Evolutionary conservation across 2,329 filamentous ascomycete species (phyloP), one percentile per base, ranked within the genome.

Genomic region (Aureobasidium mangrovei): DNA sequence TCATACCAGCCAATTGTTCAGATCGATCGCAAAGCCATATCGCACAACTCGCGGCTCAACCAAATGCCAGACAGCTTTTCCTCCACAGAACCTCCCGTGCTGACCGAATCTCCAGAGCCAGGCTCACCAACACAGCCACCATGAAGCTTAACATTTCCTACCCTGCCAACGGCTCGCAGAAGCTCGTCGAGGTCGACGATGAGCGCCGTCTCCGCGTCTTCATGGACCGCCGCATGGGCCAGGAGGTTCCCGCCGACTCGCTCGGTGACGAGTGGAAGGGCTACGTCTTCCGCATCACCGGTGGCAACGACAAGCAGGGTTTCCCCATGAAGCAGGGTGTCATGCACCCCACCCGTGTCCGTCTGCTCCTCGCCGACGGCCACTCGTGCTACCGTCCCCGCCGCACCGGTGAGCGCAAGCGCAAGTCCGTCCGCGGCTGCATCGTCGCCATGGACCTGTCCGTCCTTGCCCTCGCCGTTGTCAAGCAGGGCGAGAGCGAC

Each of bases 301-400:
- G 93, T 72, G 93, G 94, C 74, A 98, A 98, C 87, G 93, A 98
- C 88, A 98, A 98, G 89, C 94, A 98, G 83, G 93, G 93, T 81
- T 98, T 98, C 85, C 93, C 93, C 69, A 98, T 98, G 93, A 98
- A 98, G 90, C 94, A 98, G 86, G 93, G 93, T 83, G 88, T 95
- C 75, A 91, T 98, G 83, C 88, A 95, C 77, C 91, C 93, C 70
- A 93, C 88, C 75, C 93, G 93, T 93, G 93, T 96, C 79, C 86
- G 88, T 67, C 90, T 98, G 66, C 87, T 98, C 70, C 89, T 98
- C 72, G 74, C 86, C 73, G 90, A 95, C 56, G 93, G 93, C 75
- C 93, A 97, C 88, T 93, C 89, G 68, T 98, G 93, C 88, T 98
- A 97, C 86, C 91, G 93, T 73, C 84, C 91, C 74, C 91, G 93